Percentiles rank a stretch among this genome's conserved stretches.
Evolutionary conservation across 441 rosid species (phyloP).

Genomic region (Geranium incanum): DNA sequence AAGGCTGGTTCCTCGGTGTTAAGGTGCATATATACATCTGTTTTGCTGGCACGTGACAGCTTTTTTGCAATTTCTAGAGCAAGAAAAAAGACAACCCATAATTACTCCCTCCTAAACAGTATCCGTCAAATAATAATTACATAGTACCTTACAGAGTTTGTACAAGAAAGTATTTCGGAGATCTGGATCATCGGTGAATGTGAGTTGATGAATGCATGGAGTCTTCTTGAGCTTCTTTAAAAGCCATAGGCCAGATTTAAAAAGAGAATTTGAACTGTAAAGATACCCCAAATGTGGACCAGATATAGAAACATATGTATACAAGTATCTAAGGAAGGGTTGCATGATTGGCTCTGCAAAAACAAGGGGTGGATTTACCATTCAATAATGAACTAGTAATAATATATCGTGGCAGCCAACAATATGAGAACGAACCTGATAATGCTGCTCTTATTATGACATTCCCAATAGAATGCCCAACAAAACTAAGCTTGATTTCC

Average conservation of each 20-base stretch:
- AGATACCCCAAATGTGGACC: slow-evolving; percentile 92
- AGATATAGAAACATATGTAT: slow-evolving; percentile 71
- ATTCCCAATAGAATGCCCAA: slow-evolving; percentile 93
- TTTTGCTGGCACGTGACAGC: neutral
- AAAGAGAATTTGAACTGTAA: slow-evolving; percentile 85
- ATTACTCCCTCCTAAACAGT: neutral
- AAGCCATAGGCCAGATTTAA: slow-evolving; percentile 88
- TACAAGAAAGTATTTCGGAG: slow-evolving; percentile 69
- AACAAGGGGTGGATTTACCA: slow-evolving; percentile 9
- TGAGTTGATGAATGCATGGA: slow-evolving; percentile 90
- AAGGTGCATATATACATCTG: slow-evolving; percentile 1
- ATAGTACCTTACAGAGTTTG: slow-evolving; percentile 67
- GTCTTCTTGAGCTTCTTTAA: slow-evolving; percentile 80
- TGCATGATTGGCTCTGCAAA: slow-evolving; percentile 71
- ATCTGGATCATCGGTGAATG: slow-evolving; percentile 82
- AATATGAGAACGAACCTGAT: slow-evolving; percentile 44
- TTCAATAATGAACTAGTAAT: slow-evolving; percentile 17
- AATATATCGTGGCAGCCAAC: slow-evolving; percentile 11
- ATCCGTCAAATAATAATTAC: neutral
- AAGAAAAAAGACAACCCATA: neutral
- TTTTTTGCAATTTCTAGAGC: neutral
- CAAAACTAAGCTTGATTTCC: slow-evolving; percentile 75
- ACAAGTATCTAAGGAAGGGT: slow-evolving; percentile 55
- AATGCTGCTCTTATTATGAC: slow-evolving; percentile 80
- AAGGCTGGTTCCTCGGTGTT: neutral